Evolutionary conservation across 371 early-diverging fungal species (phyloP), one percentile per base, ranked within the genome.

Genomic region (Catenaria anguillulae): DNA sequence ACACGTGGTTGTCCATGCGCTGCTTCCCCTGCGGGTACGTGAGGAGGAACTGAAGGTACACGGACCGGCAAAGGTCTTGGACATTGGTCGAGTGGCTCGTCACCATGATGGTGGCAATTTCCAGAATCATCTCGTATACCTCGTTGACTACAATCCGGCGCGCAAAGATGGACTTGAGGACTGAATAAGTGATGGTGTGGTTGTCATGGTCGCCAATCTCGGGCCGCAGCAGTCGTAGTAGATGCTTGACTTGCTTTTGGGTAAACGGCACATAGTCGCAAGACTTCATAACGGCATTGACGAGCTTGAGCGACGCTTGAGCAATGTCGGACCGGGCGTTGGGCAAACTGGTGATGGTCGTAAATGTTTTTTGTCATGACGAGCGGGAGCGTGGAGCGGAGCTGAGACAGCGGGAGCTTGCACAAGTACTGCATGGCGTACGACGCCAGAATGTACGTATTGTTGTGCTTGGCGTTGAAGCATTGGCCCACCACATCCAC

Each of bases 21-120:
- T 77, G 75, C 42, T 78, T 77, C 45, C 92, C 92, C 67, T 89
- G 89, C 34, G 96, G 98, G 71, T 93, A 97, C 62, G 92, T 89
- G 71, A 95, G 76, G 64, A 95, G 70, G 77, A 96, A 98, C 68
- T 85, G 85, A 58, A 93, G 79, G 67, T 81, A 84, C 0, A 84
- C 80, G 19, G 83, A 77, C 4, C 93, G 85, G 58, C 90, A 90
- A 59, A 85, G 79, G 60, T 87, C 86, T 24, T 93, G 87, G 26
- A 89, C 82, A 52, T 85, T 82, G 19, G 68, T 71, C 31, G 80
- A 74, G 70, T 93, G 93, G 52, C 84, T 86, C 0, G 93, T 91
- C 24, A 98, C 82, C 84, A 93, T 83, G 56, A 89, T 77, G 65
- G 80, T 71, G 8, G 83, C 74, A 12, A 95, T 77, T 21, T 71